Conservation (phyloP, 2,329 filamentous ascomycete genomes). For the Calonectria hawksworthii region DNA sequence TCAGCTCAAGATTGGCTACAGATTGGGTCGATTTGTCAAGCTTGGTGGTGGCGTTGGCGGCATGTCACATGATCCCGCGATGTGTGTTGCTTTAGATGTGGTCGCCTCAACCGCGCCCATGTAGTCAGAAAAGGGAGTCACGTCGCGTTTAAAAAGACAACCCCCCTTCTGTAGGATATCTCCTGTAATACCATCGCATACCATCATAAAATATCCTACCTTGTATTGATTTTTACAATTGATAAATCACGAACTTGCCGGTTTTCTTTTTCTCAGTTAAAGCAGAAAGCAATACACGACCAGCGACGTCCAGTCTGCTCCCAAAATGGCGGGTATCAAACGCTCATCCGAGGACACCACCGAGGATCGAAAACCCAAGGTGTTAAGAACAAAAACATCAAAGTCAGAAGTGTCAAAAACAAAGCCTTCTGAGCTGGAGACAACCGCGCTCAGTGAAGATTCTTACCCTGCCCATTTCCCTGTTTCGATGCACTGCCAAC, state of each 20-base stretch:
- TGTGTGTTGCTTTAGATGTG: conserved; percentile 48
- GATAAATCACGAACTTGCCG: neutral
- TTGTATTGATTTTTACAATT: neutral
- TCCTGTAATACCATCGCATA: neutral
- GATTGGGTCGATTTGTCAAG: neutral
- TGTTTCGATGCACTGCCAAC: conserved; percentile 53
- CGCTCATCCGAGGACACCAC: conserved; percentile 36
- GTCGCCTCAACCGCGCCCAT: conserved; percentile 35
- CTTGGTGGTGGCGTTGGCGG: neutral
- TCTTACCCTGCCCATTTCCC: conserved; percentile 21
- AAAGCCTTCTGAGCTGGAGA: conserved; percentile 12
- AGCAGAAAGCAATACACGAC: neutral
- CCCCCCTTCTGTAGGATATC: neutral
- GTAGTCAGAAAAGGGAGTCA: conserved; percentile 21
- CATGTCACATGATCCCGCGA: conserved; percentile 48
- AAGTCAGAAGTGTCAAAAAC: conserved; percentile 14
- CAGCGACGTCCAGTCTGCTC: neutral
- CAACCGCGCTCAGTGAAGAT: neutral
- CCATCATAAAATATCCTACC: neutral
- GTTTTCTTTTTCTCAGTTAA: neutral
- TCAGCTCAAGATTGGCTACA: neutral
- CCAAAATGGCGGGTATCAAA: conserved; percentile 34
- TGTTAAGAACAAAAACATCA: conserved; percentile 17
- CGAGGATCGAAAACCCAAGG: conserved; percentile 32
- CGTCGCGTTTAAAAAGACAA: conserved; percentile 22